Base-by-base conservation (phyloP, 2,329 filamentous ascomycete genomes). In the Geoglossum cookeanum region DNA sequence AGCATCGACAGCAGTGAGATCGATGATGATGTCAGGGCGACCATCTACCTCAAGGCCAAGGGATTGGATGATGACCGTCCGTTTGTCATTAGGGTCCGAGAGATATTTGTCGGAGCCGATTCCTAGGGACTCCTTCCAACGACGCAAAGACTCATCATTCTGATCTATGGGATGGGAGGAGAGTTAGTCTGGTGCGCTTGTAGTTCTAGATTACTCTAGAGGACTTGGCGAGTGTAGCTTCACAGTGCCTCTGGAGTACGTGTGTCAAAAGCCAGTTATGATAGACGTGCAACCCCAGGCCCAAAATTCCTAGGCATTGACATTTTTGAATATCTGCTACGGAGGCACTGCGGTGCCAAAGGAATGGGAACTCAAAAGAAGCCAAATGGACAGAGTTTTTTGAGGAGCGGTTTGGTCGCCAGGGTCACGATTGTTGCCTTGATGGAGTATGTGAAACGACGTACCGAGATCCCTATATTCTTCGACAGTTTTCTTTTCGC, bases 81-180 rank as follows among this genome's bases (percentile, higher is more conserved):
- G 86, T 54, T 85, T 81, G 68, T 97, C 91, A 68, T 77, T 87
- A 65, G 85, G 80, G 68, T 90, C 81, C 58, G 81, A 85, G 60
- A 87, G 78, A 64, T 84, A 78, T 54, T 77, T 80, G 67, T 85
- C 74, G 58, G 76, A 82, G 62, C 83, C 81, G 60, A 97, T 82
- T 64, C 92, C 92, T 60, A 98, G 84, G 11, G 91, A 97, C 67
- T 91, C 81, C 77, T 98, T 98, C 85, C 94, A 98, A 67, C 91
- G 85, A 74, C 94, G 87, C 66, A 98, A 84, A 60, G 91, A 92
- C 72, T 97, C 91, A 70, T 98, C 92, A 66, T 86, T 76, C 65
- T 78, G 71, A 70, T 84, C 80, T 82, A 52, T 55, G 54, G 22
- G 39, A 29, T 11, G 6, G 32, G 13, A 17, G 30, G 42, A 56